Evolutionary conservation across 495 filamentous ascomycete species (phyloP).

Genomic region (Neurospora sp.): DNA sequence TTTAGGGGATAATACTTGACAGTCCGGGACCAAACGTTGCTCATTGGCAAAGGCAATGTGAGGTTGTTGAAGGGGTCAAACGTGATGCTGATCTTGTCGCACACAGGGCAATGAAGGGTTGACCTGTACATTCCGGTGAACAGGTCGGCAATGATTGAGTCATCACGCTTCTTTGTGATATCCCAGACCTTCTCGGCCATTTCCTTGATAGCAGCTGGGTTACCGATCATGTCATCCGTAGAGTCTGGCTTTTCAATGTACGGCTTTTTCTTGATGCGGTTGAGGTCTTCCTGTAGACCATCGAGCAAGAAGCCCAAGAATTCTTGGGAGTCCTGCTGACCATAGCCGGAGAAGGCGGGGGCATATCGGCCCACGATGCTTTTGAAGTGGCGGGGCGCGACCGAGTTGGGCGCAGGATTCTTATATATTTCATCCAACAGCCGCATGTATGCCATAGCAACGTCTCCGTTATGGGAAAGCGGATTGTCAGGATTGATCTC

Average conservation of each 20-base stretch:
- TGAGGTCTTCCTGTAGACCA: constrained; percentile 89
- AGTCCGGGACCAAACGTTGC: constrained; percentile 61
- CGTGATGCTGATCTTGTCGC: constrained; percentile 93
- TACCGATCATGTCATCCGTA: constrained; percentile 87
- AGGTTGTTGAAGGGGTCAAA: constrained; percentile 97
- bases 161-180: constrained; percentile 86
- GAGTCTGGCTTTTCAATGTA: constrained; percentile 98
- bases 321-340: constrained; percentile 95
- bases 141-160: constrained; percentile 87
- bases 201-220: constrained; percentile 62
- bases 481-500: constrained; percentile 81
- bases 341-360: constrained; percentile 82
- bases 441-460: constrained; percentile 69
- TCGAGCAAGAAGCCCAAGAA: constrained; percentile 95
- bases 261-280: constrained; percentile 87
- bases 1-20: constrained; percentile 67
- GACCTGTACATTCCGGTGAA: constrained; percentile 98
- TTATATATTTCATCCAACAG: constrained; percentile 67
- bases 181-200: constrained; percentile 84
- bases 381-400: constrained; percentile 72
- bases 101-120: constrained; percentile 81
- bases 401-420: constrained; percentile 45
- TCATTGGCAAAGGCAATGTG: constrained; percentile 80
- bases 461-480: constrained; percentile 69
- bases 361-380: constrained; percentile 66